Conservation (phyloP, 2,329 filamentous ascomycete species). For the Lasiodiplodia sp. region DNA sequence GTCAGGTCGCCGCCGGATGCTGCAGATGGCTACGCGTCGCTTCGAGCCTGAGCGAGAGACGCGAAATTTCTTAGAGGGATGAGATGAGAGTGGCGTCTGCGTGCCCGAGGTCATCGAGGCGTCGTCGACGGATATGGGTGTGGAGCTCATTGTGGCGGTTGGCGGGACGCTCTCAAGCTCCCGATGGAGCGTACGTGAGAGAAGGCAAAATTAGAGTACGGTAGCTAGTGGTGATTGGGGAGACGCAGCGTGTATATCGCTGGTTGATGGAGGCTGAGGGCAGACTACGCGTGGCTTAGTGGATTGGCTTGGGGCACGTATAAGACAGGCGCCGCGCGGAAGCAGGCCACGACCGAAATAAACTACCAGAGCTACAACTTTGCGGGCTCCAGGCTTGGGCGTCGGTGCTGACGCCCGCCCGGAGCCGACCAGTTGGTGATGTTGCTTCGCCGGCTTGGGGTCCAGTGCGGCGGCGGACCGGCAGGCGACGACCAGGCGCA, state of each 20-base stretch:
- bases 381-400: not conserved
- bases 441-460: constrained; percentile 21
- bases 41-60: constrained; percentile 1
- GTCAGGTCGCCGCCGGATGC: constrained; percentile 27
- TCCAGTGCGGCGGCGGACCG: not conserved
- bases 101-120: not conserved
- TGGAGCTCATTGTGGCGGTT: not conserved
- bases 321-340: constrained; percentile 2
- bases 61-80: constrained; percentile 3
- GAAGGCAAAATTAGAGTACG: not conserved
- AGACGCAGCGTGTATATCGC: constrained; percentile 1
- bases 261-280: constrained; percentile 2
- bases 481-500: constrained; percentile 18
- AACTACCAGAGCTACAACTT: constrained; percentile 3
- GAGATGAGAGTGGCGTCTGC: constrained; percentile 2
- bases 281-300: constrained; percentile 16
- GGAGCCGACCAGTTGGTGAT: constrained; percentile 14
- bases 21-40: not conserved
- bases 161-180: not conserved
- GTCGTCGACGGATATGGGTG: not conserved
- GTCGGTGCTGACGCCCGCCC: constrained; percentile 11
- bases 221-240: not conserved
- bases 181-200: constrained; percentile 11
- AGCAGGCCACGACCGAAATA: constrained; percentile 13
- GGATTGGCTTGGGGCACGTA: not conserved